These are phyloP conservation scores for Ogataea naganishii DNA, from an alignment of 805 yeast species.

Conservation along the genomic window DNA sequence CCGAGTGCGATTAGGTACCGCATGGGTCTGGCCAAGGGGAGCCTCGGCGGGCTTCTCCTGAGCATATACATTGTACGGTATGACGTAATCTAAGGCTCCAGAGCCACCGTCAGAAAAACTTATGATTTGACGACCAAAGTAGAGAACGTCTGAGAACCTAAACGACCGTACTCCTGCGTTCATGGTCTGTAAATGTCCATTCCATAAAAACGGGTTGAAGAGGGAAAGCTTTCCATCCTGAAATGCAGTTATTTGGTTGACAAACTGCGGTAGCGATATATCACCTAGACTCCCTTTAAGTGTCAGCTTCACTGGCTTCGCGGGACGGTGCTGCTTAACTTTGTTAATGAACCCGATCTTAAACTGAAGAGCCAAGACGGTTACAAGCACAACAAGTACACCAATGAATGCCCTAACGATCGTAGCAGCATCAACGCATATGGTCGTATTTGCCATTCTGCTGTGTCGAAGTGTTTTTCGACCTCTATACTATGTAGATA, in stretches of 20 bases:
- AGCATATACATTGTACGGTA: slow-evolving; percentile 22
- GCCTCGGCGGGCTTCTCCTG: slow-evolving; percentile 25
- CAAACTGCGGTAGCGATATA: slow-evolving; percentile 14
- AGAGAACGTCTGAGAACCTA: slow-evolving; percentile 42
- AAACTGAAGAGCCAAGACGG: too few relatives aligned
- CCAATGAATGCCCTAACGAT: too few relatives aligned
- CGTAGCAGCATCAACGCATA: too few relatives aligned
- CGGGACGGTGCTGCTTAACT: not conserved
- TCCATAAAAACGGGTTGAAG: slow-evolving; percentile 55
- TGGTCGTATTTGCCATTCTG: too few relatives aligned
- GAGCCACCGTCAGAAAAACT: slow-evolving; percentile 58
- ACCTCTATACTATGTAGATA: too few relatives aligned
- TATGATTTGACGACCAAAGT: slow-evolving; percentile 67
- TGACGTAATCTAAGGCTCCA: slow-evolving; percentile 67
- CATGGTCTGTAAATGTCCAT: slow-evolving; percentile 74
- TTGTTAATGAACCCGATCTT: slow-evolving; percentile 1
- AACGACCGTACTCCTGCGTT: slow-evolving; percentile 51
- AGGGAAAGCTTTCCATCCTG: slow-evolving; percentile 38
- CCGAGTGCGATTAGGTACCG: slow-evolving; percentile 44
- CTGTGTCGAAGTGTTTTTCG: too few relatives aligned
- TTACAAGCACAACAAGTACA: too few relatives aligned
- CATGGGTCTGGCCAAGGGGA: slow-evolving; percentile 33
- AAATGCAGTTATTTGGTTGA: slow-evolving; percentile 28
- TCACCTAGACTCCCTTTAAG: not conserved
- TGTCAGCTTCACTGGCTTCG: not conserved